These are phyloP conservation scores for Pythium aquatile DNA, from an alignment of 352 stramenopile species.

Conservation along the genomic window DNA sequence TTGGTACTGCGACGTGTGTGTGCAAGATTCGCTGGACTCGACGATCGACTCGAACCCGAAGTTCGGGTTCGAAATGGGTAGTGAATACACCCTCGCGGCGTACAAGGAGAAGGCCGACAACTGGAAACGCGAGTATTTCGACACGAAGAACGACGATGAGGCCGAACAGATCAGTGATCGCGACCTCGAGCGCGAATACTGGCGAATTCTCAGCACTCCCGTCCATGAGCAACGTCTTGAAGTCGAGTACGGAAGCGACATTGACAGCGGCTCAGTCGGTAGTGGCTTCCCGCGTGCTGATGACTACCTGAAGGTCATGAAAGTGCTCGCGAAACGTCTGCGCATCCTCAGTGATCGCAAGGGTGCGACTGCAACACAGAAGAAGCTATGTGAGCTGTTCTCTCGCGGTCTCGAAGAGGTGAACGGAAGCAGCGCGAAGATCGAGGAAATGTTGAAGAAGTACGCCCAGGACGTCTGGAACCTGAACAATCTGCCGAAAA, in stretches of 20 bases:
- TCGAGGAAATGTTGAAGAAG: conserved; percentile 58
- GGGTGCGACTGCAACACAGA: conserved; percentile 14
- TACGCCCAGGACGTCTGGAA: conserved; percentile 95
- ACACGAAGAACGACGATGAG: conserved; percentile 37
- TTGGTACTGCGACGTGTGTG: conserved; percentile 79
- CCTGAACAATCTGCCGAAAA: conserved; percentile 97
- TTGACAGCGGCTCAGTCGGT: conserved; percentile 83
- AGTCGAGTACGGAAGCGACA: conserved; percentile 92
- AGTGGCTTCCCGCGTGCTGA: conserved; percentile 85
- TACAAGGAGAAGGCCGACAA: conserved; percentile 83
- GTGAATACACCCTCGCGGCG: conserved; percentile 71
- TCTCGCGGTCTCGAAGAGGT: conserved; percentile 44
- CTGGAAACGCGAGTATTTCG: conserved; percentile 84
- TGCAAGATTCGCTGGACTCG: conserved; percentile 48
- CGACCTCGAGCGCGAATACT: conserved; percentile 89
- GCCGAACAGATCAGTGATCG: conserved; percentile 45
- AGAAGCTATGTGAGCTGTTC: conserved; percentile 50
- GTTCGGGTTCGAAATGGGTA: conserved; percentile 84
- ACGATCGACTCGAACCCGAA: conserved; percentile 51
- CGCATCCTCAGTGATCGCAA: conserved; percentile 43
- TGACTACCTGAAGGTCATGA: conserved; percentile 50
- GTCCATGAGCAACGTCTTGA: conserved; percentile 77
- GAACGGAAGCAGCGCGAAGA: conserved; percentile 22
- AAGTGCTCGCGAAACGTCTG: conserved; percentile 48
- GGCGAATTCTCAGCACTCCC: conserved; percentile 78